Evolutionary conservation across 495 filamentous ascomycete genomes (phyloP).

Genomic region (Massariosphaeria phaeospora): DNA sequence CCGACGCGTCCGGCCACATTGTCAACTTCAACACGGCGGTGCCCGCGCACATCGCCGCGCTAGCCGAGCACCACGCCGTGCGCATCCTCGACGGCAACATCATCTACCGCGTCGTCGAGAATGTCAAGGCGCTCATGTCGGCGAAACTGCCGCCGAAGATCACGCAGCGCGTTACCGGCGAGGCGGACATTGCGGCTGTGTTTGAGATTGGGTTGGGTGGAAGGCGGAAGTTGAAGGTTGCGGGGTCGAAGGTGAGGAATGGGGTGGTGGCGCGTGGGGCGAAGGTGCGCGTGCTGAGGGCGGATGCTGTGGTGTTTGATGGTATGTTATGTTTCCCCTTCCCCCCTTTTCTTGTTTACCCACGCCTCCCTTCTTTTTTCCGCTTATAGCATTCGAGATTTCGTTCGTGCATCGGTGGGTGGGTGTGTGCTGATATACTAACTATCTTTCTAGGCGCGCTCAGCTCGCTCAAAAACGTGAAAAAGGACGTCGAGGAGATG

Average conservation of each 20-base stretch:
- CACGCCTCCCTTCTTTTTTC: constrained; percentile 2
- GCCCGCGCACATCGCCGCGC: constrained; percentile 59
- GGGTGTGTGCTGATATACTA: background rate
- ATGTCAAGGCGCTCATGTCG: constrained; percentile 64
- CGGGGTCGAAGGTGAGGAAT: constrained; percentile 83
- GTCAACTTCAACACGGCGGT: constrained; percentile 81
- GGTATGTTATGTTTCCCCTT: constrained; percentile 54
- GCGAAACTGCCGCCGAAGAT: constrained; percentile 61
- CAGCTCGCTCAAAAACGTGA: constrained; percentile 77
- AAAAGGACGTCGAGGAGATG: constrained; percentile 85
- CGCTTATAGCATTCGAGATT: constrained; percentile 26
- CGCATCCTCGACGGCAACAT: constrained; percentile 79
- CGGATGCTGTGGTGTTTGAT: constrained; percentile 64
- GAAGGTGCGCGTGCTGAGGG: constrained; percentile 70
- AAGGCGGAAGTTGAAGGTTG: constrained; percentile 63
- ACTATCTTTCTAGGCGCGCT: constrained; percentile 55
- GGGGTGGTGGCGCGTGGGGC: constrained; percentile 58
- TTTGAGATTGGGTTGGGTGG: constrained; percentile 80
- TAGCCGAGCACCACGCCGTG: constrained; percentile 67
- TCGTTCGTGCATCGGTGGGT: too few relatives aligned
- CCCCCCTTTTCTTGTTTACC: too few relatives aligned
- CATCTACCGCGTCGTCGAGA: constrained; percentile 87
- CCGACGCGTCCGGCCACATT: constrained; percentile 63
- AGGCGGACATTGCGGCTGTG: constrained; percentile 76
- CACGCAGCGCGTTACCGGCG: constrained; percentile 66